Evolutionary conservation across 2,329 filamentous ascomycete genomes (phyloP).

Genomic region (Annulohypoxylon truncatum): DNA sequence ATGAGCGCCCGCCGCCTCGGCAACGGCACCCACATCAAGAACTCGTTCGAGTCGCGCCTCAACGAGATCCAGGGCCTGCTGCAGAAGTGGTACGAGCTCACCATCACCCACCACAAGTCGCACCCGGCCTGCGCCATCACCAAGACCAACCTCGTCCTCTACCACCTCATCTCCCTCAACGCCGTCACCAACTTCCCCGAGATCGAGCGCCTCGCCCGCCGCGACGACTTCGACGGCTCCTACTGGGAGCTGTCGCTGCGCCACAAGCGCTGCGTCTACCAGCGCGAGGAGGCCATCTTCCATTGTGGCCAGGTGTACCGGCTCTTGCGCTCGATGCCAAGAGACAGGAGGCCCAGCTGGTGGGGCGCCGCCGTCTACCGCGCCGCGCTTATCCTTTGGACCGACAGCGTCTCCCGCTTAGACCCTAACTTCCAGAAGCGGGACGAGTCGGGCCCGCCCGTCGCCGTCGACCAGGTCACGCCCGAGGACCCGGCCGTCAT

Average conservation of each 20-base stretch:
- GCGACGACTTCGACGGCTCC: constrained; percentile 67
- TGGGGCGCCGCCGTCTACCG: constrained; percentile 78
- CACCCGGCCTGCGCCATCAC: constrained; percentile 69
- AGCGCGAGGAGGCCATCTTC: constrained; percentile 72
- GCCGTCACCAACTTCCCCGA: constrained; percentile 74
- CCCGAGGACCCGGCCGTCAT: constrained; percentile 55
- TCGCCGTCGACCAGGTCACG: constrained; percentile 56
- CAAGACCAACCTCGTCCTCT: constrained; percentile 74
- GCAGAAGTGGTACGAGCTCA: constrained; percentile 75
- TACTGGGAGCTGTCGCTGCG: constrained; percentile 66
- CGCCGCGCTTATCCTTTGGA: constrained; percentile 72
- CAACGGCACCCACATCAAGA: constrained; percentile 64
- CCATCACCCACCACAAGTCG: constrained; percentile 64
- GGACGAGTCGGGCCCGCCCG: constrained; percentile 32
- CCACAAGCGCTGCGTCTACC: constrained; percentile 72
- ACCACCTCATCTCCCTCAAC: constrained; percentile 77
- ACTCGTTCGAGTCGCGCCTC: constrained; percentile 69
- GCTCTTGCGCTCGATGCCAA: constrained; percentile 69
- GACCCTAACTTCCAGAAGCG: constrained; percentile 55
- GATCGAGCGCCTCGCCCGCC: constrained; percentile 73
- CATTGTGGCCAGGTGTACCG: constrained; percentile 76
- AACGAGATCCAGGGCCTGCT: constrained; percentile 74
- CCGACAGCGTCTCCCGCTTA: constrained; percentile 66
- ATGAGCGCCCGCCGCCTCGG: constrained; percentile 56
- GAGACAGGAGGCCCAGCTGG: constrained; percentile 72